phyloP scores from a whole-genome alignment of 176 grass and related monocot species.

The Aegilops umbellulata region DNA sequence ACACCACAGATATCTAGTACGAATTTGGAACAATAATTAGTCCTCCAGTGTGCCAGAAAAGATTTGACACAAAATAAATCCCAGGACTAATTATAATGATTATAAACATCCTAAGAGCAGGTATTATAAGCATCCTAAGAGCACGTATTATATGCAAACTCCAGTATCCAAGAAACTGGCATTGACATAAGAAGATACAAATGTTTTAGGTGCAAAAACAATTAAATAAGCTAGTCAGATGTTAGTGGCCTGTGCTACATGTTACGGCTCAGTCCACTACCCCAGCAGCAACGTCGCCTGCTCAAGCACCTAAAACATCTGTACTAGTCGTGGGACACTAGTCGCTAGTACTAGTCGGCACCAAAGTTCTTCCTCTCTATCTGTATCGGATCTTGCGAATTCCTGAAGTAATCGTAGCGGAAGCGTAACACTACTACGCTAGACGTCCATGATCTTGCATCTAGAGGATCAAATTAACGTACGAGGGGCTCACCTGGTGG shows the following conservation, averaged over 20 bases:
- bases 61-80: conserved; percentile 18
- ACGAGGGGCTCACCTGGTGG: too few species aligned
- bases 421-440: too few species aligned
- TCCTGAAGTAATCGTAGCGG: too few species aligned
- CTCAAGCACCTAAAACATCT: too few species aligned
- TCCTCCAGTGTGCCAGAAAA: background rate
- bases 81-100: background rate
- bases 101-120: conserved; percentile 27
- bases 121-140: conserved; percentile 5
- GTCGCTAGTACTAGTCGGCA: too few species aligned
- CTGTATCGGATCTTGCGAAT: too few species aligned
- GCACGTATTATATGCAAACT: conserved; percentile 24
- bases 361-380: too few species aligned
- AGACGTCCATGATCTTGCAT: too few species aligned
- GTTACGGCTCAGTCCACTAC: too few species aligned
- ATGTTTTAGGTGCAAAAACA: background rate
- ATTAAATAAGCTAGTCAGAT: conserved; percentile 56
- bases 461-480: too few species aligned
- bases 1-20: background rate
- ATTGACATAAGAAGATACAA: conserved; percentile 2
- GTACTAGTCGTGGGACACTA: too few species aligned
- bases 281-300: too few species aligned
- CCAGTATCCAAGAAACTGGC: background rate
- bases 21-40: background rate
- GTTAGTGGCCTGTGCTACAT: background rate